These are phyloP conservation scores for Talaromyces liani DNA, from an alignment of 495 filamentous ascomycete genomes.

Conservation along the genomic window DNA sequence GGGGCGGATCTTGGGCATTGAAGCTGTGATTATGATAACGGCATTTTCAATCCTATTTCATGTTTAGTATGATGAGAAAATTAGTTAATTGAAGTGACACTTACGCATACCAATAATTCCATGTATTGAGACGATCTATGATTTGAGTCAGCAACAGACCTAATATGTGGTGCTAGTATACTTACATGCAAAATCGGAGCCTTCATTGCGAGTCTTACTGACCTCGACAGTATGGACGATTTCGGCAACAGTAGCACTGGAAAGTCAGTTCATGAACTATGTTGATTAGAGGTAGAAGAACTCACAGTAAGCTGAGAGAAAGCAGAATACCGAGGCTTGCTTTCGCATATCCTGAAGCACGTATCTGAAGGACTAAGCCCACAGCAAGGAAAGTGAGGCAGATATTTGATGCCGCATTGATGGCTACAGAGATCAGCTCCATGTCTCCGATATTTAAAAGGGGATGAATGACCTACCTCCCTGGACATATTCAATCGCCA, in stretches of 20 bases:
- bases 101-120: constrained; percentile 7
- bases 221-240: background rate
- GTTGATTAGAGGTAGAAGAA: too few species aligned
- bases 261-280: background rate
- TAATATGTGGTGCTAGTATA: background rate
- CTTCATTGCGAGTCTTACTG: background rate
- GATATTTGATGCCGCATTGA: constrained; percentile 5
- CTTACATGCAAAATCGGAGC: constrained; percentile 2
- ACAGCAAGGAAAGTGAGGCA: constrained; percentile 1
- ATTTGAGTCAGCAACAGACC: background rate
- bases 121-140: background rate
- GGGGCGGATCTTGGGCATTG: constrained; percentile 3
- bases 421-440: background rate
- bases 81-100: too few species aligned
- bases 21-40: constrained; percentile 1
- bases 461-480: background rate
- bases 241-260: background rate
- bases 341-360: background rate
- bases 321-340: background rate
- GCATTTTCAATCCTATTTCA: constrained; percentile 3
- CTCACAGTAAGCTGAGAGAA: constrained; percentile 6
- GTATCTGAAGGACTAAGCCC: background rate
- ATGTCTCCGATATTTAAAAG: background rate
- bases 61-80: background rate
- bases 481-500: background rate